A percentile compares a stretch with the other conserved stretches of the same genome.
Conservation (phyloP, 129 eudicot genomes). For the Daucus carota region DNA sequence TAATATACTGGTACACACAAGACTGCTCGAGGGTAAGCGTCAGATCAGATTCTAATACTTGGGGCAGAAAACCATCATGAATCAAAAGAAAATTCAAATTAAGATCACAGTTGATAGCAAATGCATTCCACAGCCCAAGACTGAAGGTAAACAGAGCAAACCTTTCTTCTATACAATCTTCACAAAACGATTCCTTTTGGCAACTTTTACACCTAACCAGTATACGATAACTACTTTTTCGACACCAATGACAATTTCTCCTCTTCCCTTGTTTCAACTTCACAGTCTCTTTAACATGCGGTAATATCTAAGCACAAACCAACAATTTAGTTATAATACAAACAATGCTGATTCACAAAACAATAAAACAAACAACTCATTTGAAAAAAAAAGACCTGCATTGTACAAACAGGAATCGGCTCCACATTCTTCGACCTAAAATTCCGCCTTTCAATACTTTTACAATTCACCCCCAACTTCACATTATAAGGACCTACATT, state of each 20-base stretch:
- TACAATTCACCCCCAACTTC: constrained; percentile 46
- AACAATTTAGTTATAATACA: background rate
- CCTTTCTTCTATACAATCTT: constrained; percentile 72
- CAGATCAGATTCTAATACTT: background rate
- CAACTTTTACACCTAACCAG: constrained; percentile 68
- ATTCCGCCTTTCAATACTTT: constrained; percentile 29
- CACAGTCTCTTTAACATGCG: constrained; percentile 26
- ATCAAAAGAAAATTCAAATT: no score
- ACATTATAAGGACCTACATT: constrained; percentile 35
- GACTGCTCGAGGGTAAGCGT: background rate
- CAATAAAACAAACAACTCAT: no score
- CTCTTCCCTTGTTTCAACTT: constrained; percentile 27
- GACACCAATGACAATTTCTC: constrained; percentile 89
- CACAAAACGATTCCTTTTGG: constrained; percentile 65
- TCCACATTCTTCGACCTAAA: constrained; percentile 86
- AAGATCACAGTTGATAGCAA: background rate
- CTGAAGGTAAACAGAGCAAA: constrained; percentile 15
- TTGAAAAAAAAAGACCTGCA: no score
- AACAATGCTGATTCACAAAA: constrained; percentile 43
- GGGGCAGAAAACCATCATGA: background rate
- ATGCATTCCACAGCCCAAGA: background rate
- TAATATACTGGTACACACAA: background rate
- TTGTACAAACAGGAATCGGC: constrained; percentile 49
- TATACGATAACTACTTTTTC: constrained; percentile 38
- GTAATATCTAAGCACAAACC: constrained; percentile 31